These are phyloP conservation scores for Phytophthora aleatoria DNA, from an alignment of 352 stramenopile species.

Conservation along the genomic window DNA sequence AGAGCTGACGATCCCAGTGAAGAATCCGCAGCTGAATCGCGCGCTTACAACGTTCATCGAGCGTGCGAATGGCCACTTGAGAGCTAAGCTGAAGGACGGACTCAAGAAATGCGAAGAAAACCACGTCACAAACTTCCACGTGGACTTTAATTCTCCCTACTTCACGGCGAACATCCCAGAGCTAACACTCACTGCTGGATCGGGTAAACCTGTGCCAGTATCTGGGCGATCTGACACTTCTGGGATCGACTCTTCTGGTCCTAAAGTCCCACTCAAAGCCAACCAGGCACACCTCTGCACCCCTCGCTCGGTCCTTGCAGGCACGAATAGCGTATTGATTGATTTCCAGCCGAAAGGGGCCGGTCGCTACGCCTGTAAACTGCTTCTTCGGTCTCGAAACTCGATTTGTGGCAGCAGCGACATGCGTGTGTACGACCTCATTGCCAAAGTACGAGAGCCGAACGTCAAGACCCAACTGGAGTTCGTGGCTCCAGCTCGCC, in stretches of 20 bases:
- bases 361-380: slow-evolving; percentile 70
- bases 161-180: slow-evolving; percentile 72
- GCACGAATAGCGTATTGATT: slow-evolving; percentile 60
- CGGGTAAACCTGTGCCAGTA: slow-evolving; percentile 12
- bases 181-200: slow-evolving; percentile 33
- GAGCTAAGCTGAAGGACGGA: slow-evolving; percentile 78
- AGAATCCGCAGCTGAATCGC: slow-evolving; percentile 80
- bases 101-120: slow-evolving; percentile 78
- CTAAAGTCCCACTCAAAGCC: slow-evolving; percentile 37
- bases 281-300: slow-evolving; percentile 61
- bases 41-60: slow-evolving; percentile 73
- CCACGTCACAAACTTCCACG: slow-evolving; percentile 66
- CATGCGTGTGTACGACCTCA: slow-evolving; percentile 82
- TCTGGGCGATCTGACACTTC: slow-evolving; percentile 25
- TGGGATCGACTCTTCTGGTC: slow-evolving; percentile 5
- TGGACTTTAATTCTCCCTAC: slow-evolving; percentile 90
- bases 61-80: slow-evolving; percentile 66
- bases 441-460: slow-evolving; percentile 86
- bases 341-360: slow-evolving; percentile 80
- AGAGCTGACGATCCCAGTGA: slow-evolving; percentile 79
- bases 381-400: slow-evolving; percentile 66
- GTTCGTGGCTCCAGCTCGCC: slow-evolving; percentile 86
- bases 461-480: slow-evolving; percentile 87
- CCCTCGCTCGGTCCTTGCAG: slow-evolving; percentile 41
- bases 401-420: slow-evolving; percentile 72